Conservation (phyloP, 768 basidiomycete genomes). For the Trametes maxima region DNA sequence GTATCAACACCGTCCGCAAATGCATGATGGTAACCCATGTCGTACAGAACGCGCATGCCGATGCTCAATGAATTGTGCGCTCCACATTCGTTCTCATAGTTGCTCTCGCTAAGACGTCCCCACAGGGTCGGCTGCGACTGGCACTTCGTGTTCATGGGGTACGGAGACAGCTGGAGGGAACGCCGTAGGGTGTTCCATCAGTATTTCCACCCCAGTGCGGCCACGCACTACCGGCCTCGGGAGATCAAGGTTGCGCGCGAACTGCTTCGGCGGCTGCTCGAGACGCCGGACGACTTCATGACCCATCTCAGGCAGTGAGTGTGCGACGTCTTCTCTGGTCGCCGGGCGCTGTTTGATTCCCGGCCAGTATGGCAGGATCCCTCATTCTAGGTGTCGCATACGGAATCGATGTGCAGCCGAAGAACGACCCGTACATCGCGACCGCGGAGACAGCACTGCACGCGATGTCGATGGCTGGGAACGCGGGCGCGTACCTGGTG, state of each 20-base stretch:
- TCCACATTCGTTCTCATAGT: background rate
- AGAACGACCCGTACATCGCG: slow-evolving; percentile 47
- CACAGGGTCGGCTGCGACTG: slow-evolving; percentile 46
- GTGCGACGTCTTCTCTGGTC: background rate
- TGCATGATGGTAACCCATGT: slow-evolving; percentile 1
- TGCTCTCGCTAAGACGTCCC: background rate
- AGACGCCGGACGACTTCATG: slow-evolving; percentile 43
- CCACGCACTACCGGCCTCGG: slow-evolving; percentile 35
- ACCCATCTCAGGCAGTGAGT: slow-evolving; percentile 42
- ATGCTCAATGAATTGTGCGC: slow-evolving; percentile 33
- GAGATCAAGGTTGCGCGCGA: slow-evolving; percentile 35
- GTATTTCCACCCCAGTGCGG: slow-evolving; percentile 42
- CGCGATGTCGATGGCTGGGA: slow-evolving; percentile 36
- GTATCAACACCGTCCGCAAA: background rate
- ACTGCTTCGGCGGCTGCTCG: slow-evolving; percentile 37
- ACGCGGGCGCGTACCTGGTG: slow-evolving; percentile 50
- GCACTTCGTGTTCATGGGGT: slow-evolving; percentile 43
- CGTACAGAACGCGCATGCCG: slow-evolving; percentile 24
- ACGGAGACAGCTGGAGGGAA: slow-evolving; percentile 46
- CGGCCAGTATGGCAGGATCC: slow-evolving; percentile 43
- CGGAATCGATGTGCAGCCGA: slow-evolving; percentile 44
- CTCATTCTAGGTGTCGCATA: slow-evolving; percentile 47
- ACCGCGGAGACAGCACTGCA: slow-evolving; percentile 43
- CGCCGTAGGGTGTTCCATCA: slow-evolving; percentile 45
- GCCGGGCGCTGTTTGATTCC: slow-evolving; percentile 10